phyloP scores from a whole-genome alignment of 352 stramenopile genomes.

The Globisporangium apiculatum region DNA sequence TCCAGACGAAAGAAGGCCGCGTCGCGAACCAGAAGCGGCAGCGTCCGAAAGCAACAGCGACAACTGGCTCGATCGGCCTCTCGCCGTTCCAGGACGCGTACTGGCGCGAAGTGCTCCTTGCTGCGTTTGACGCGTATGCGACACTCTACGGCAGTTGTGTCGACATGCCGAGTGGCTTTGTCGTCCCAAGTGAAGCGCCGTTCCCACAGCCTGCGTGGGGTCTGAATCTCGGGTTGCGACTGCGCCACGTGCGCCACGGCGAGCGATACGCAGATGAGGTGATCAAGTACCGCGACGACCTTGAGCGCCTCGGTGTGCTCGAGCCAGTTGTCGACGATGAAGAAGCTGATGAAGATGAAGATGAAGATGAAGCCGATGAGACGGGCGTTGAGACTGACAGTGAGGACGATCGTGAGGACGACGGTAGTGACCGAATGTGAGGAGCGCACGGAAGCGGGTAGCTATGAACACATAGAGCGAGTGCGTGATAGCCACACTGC shows the following conservation, averaged over 20 bases:
- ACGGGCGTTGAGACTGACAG: not conserved
- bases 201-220: constrained; percentile 57
- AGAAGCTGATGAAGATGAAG: constrained; percentile 1
- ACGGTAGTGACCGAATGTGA: not conserved
- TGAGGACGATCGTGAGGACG: not conserved
- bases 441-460: no score
- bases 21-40: constrained; percentile 13
- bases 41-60: constrained; percentile 3
- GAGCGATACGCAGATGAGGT: constrained; percentile 58
- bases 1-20: constrained; percentile 27
- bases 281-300: constrained; percentile 40
- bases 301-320: constrained; percentile 18
- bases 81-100: constrained; percentile 53
- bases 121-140: constrained; percentile 51
- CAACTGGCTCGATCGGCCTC: constrained; percentile 9
- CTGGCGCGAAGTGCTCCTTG: constrained; percentile 67
- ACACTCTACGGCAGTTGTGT: constrained; percentile 38
- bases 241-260: constrained; percentile 63
- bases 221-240: constrained; percentile 58
- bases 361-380: not conserved
- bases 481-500: no score
- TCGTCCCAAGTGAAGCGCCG: constrained; percentile 46
- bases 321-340: not conserved
- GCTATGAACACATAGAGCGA: no score
- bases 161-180: constrained; percentile 48